Evolutionary conservation across 805 yeast species (phyloP), one percentile per base, ranked within the genome.

Genomic region (Candida khao-thaluensis): DNA sequence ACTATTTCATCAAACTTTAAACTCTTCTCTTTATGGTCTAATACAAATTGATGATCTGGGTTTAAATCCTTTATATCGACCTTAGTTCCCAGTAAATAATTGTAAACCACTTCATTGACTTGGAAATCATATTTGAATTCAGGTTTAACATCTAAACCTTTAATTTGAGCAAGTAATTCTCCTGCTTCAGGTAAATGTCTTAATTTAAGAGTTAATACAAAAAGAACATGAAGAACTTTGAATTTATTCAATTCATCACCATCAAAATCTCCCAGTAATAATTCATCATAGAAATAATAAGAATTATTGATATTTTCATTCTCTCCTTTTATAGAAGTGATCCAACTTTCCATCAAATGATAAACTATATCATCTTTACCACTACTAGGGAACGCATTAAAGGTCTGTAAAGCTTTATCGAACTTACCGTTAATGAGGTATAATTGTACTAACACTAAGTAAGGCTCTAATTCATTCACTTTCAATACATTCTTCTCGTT

Each of bases 111-210:
- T 54, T 80, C 73, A 56, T 83, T 80, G 33, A 88, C 85, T 28
- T 82, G 49, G 27, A 78, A 66, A 54, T 79, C 79, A 11, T 62
- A 69, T 21, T 57, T 50, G 10, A 51, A 48, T 20, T 37, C 35
- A 5, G 22, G 8, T 31, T 48, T 47, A 12, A 64, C 65, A 22
- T 67, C 60, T 62, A 77, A 62, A 36, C 72, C 64, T 21, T 63
- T 64, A 9, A 84, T 64, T 48, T 64, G 71, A 27, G 49, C 44
- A 43, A 61, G 48, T 25, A 81, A 68, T 45, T 85, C 86, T 43
- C 76, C 74, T 7, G 96, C 90, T 63, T 91, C 97, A 2, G 90
- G 91, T 40, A 78, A 68, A 54, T 90, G 85, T 36, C 81, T 78
- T 57, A 88, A 75, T 64, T 86, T 88, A 51, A 90, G 64, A 45